Conservation (phyloP, 305 asterid species). For the Solanum hybrid region DNA sequence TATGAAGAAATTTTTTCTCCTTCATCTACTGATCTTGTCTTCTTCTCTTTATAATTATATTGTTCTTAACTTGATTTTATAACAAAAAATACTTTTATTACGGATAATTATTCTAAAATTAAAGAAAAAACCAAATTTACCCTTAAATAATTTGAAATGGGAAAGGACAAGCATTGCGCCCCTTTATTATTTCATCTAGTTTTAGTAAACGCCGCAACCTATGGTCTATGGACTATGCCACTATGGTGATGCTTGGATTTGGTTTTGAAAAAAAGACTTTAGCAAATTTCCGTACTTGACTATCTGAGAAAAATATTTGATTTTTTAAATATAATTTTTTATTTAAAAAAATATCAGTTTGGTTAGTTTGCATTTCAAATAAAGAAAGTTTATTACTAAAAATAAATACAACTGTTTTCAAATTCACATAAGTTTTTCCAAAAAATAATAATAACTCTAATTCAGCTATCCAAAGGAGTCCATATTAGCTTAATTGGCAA, state of each 20-base stretch:
- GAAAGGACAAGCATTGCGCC: neutral
- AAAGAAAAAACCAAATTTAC: no score
- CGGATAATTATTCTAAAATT: no score
- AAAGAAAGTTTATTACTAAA: neutral
- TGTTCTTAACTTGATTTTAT: no score
- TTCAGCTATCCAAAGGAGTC: neutral
- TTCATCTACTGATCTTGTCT: no score
- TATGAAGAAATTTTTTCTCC: accelerated
- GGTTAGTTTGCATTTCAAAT: neutral
- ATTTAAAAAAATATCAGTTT: no score
- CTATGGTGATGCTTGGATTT: neutral
- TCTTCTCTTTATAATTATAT: no score
- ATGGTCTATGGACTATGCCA: neutral
- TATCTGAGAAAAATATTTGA: neutral
- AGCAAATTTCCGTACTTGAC: neutral
- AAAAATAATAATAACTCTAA: neutral
- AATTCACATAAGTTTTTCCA: no score
- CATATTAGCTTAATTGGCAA: neutral
- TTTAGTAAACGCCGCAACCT: neutral
- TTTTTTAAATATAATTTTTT: neutral
- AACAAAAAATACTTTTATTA: no score
- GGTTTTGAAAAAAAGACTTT: neutral
- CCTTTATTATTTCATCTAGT: neutral
- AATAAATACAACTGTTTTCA: neutral
- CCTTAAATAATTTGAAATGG: no score